Evolutionary conservation across 352 stramenopile species (phyloP), one percentile per base, ranked within the genome.

Genomic region (Globisporangium orthogonon): DNA sequence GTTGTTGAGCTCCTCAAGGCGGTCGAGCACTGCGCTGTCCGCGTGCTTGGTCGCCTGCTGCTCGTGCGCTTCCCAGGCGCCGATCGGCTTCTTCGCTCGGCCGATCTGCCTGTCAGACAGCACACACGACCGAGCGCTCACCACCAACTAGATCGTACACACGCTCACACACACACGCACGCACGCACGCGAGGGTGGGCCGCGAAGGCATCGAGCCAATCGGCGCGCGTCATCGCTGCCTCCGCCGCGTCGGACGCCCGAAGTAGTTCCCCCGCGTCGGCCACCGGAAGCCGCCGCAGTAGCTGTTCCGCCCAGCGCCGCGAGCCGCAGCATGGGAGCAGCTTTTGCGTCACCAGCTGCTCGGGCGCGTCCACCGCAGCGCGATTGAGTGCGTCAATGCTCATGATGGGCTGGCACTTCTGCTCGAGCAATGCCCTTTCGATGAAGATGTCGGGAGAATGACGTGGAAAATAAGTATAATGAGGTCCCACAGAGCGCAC

Each of bases 201-300:
- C 10, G 67, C 70, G 60, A 91, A 91, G 3, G 80, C 80, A 58
- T 88, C 78, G 29, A 88, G 68, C 80, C 78, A 89, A 58, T 91
- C 80, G 4, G 73, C 65, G 14, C 64, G 60, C 52, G 63, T 62
- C 46, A 91, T 66, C 35, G 51, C 23, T 29, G 41, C 40, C 57
- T 89, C 78, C 4, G 66, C 76, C 1, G 56, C 65, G 40, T 85
- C 71, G 2, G 73, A 70, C 6, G 67, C 74, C 35, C 58, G n/a
- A 65, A 76, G 39, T 7, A 89, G 63, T 23, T 61, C 69, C 17
- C 67, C 70, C 1, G 78, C 68, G 44, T 80, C 67, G 9, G 43
- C 39, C 13, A 83, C 64, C 1, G 79, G 80, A 40, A 87, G 71
- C 33, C 59, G 65, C 1, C 56, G 58, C 14, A 67, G 29, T 61